phyloP scores from a whole-genome alignment of 495 filamentous ascomycete genomes.

The Hyaloscypha hepaticicola region DNA sequence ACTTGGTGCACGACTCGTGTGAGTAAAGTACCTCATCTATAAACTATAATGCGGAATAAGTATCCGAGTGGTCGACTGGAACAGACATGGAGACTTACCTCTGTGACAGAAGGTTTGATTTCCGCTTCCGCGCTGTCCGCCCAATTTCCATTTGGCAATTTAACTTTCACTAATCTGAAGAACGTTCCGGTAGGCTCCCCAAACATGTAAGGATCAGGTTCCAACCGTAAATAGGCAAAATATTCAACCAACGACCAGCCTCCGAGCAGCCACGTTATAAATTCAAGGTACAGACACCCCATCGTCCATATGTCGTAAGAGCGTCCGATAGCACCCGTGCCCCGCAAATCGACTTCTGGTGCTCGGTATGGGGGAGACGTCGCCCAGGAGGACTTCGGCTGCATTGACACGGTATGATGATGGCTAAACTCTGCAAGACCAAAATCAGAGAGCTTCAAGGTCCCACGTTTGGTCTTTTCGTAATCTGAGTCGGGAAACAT shows the following conservation, averaged over 20 bases:
- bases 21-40: background rate
- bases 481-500: background rate
- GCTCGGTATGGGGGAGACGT: conserved; percentile 32
- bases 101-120: background rate
- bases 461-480: background rate
- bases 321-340: background rate
- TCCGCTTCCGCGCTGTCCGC: background rate
- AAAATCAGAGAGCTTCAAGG: conserved; percentile 19
- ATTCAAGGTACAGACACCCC: background rate
- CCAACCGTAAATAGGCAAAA: background rate
- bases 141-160: background rate
- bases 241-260: background rate
- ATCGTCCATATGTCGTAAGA: background rate
- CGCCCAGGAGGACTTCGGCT: background rate
- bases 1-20: background rate
- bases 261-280: background rate
- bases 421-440: conserved; percentile 7
- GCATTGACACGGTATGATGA: background rate
- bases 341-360: conserved; percentile 3
- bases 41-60: background rate
- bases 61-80: background rate
- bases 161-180: background rate
- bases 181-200: background rate
- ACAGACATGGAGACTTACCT: background rate
- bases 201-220: background rate